Base-by-base conservation (phyloP, 2,329 filamentous ascomycete species). In the Periconia sp. region DNA sequence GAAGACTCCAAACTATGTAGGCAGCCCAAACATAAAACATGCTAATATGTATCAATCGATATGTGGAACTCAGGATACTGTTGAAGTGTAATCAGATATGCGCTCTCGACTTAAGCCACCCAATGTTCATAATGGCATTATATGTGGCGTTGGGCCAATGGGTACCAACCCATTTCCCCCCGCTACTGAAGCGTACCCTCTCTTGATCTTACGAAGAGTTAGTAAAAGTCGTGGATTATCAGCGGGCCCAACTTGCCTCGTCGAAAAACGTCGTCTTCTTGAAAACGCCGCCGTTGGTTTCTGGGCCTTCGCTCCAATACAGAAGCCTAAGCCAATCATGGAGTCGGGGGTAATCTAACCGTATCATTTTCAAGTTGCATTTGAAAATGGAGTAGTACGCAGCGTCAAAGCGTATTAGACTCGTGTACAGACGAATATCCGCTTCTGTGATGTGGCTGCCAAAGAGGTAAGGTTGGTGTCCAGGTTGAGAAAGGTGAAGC, bases 281-380 rank as follows among this genome's bases (percentile, higher is more conserved):
- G 50, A 72, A 73, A 1, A 57, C 64, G 5, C 66, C 69, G 33
- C 65, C 62, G 11, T 50, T 50, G 1, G 63, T 70, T 50, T 66
- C 61, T 14, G 62, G 57, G 1, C 64, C 62, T 17, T 67, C 65
- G 14, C 86, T 86, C 92, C 92, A 97, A 78, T 96, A 97, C 58
- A 96, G 77, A 63, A 85, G 81, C 54, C 90, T 82, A 76, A 96
- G 75, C 91, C 92, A 96, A 51, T 76, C 79, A 77, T 96, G 90
- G 54, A 96, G 77, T 42, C 80, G 80, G 27, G 92, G 92, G 71
- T 94, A 97, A 9, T 91, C 91, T 10, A 84, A 86, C 43, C 92
- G 83, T 66, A 96, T 92, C 76, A 95, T 91, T 35, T 87, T 84
- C 58, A 95, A 76, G 76, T 96, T 96, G 77, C 89, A 93, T 73